phyloP scores from a whole-genome alignment of 257 asterid species.

The Jacaranda mimosifolia region DNA sequence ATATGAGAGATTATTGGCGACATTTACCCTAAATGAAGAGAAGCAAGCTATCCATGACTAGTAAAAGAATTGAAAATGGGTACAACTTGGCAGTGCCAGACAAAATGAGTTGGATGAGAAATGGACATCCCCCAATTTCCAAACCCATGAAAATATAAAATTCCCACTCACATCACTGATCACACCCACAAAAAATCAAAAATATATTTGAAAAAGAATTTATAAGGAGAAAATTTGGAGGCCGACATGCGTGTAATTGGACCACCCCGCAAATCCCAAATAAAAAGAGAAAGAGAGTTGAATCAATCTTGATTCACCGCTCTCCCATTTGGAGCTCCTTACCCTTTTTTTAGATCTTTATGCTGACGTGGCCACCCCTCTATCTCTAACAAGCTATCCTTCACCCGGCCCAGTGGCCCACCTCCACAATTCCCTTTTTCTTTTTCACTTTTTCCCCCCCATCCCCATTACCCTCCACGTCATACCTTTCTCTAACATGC shows the following conservation, averaged over 20 bases:
- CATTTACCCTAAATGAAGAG: no score
- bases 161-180: not conserved
- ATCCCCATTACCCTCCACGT: slow-evolving; percentile 44
- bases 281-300: not conserved
- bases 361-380: slow-evolving; percentile 59
- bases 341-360: slow-evolving; percentile 10
- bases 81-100: not conserved
- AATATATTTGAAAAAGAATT: not conserved
- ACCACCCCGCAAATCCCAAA: not conserved
- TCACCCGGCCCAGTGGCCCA: not conserved
- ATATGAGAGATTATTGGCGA: no score
- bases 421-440: not conserved
- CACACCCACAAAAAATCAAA: not conserved
- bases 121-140: not conserved
- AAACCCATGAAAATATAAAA: not conserved
- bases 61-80: no score
- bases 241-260: slow-evolving; percentile 9
- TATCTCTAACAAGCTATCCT: slow-evolving; percentile 46
- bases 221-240: not conserved
- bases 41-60: not conserved
- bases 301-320: slow-evolving; percentile 14
- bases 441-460: slow-evolving; percentile 18
- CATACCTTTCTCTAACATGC: slow-evolving; percentile 35
- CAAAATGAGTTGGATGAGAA: not conserved
- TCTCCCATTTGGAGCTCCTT: slow-evolving; percentile 1